Evolutionary conservation across 345 rosid genomes (phyloP).

Genomic region (Aegle marmelos): DNA sequence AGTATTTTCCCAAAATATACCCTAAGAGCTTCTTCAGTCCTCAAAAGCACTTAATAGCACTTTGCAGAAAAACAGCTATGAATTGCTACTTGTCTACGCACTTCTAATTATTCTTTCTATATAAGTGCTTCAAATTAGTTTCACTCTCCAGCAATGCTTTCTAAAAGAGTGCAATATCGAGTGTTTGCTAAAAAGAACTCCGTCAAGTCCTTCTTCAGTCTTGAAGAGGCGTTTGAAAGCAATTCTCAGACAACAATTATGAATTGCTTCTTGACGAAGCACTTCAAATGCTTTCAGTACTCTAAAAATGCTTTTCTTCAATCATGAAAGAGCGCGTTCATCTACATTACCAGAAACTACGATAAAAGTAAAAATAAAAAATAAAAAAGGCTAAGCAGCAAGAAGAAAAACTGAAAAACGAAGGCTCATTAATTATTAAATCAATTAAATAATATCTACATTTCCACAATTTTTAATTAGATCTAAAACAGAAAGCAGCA

Average conservation of each 20-base stretch:
- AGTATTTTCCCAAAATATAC: not conserved
- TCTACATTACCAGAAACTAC: not conserved
- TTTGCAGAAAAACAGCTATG: not conserved
- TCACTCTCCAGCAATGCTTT: not conserved
- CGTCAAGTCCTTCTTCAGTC: not conserved
- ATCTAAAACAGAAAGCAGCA: conserved; percentile 6
- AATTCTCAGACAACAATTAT: not conserved
- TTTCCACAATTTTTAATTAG: not conserved
- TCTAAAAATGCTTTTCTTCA: not conserved
- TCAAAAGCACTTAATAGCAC: not conserved
- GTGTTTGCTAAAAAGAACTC: not conserved
- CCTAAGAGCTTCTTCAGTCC: not conserved
- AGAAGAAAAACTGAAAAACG: too few species aligned
- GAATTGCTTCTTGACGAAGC: not conserved
- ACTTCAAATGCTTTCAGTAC: not conserved
- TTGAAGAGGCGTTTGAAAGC: not conserved
- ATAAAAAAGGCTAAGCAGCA: not conserved
- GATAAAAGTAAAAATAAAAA: too few species aligned
- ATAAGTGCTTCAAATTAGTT: not conserved
- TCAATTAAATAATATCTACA: not conserved
- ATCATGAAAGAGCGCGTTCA: not conserved
- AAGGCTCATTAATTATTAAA: not conserved
- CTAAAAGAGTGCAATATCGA: not conserved
- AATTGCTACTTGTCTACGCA: not conserved
- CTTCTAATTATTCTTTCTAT: not conserved